phyloP scores from a whole-genome alignment of 306 rosid genomes.

The Quercus bicolor region DNA sequence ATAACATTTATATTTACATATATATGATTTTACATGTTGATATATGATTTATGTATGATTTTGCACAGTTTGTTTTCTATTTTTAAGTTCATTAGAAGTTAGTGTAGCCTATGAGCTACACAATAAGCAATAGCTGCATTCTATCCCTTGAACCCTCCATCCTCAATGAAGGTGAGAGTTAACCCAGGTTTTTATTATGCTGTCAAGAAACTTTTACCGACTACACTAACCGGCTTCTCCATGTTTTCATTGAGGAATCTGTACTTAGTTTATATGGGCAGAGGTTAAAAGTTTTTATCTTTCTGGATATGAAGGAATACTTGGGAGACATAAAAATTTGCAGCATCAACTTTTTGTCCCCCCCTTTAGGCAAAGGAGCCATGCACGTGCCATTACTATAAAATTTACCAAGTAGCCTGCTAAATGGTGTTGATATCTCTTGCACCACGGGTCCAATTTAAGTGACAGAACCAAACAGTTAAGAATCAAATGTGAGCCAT shows the following conservation, averaged over 20 bases:
- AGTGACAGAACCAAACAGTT: conserved; percentile 1
- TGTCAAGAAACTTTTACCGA: background rate
- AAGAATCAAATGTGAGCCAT: conserved; percentile 12
- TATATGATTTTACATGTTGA: too few relatives aligned
- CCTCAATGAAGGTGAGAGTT: background rate
- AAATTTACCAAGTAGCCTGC: background rate
- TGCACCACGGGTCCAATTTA: conserved; percentile 30
- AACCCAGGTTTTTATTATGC: background rate
- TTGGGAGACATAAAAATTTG: conserved; percentile 21
- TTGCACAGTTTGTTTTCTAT: background rate
- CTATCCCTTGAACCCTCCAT: background rate
- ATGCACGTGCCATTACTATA: conserved; percentile 15
- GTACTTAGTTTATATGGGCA: background rate
- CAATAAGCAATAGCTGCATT: background rate
- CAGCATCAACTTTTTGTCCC: conserved; percentile 25
- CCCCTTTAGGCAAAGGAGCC: conserved; percentile 1
- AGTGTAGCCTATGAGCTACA: background rate
- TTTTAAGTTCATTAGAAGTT: background rate
- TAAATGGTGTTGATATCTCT: conserved; percentile 26
- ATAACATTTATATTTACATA: too few relatives aligned
- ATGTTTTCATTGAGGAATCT: conserved; percentile 3
- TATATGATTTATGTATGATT: too few relatives aligned
- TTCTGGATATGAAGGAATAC: conserved; percentile 36
- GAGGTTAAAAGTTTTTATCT: conserved; percentile 11
- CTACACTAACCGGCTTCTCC: background rate